Evolutionary conservation across 805 yeast species (phyloP).

Genomic region (Debaryomyces castellii): DNA sequence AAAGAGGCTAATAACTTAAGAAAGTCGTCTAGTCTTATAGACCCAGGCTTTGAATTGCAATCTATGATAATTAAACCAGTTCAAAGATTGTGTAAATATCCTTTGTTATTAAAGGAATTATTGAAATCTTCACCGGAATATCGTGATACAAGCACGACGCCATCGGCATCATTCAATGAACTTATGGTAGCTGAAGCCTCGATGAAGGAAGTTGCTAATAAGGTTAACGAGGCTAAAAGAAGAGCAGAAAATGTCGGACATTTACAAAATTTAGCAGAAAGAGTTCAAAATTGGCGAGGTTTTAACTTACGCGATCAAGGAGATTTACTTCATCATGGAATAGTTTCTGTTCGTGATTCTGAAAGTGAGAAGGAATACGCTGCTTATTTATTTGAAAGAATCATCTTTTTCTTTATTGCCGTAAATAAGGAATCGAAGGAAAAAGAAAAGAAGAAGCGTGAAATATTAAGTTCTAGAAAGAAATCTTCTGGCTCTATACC

Average conservation of each 20-base stretch:
- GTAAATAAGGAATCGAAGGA: slow-evolving; percentile 14
- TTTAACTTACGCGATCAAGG: slow-evolving; percentile 80
- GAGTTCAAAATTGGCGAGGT: slow-evolving; percentile 92
- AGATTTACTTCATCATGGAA: slow-evolving; percentile 73
- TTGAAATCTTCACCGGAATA: slow-evolving; percentile 58
- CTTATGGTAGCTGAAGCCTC: slow-evolving; percentile 67
- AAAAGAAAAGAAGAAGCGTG: slow-evolving; percentile 33
- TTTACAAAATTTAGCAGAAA: slow-evolving; percentile 63
- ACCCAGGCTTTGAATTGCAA: slow-evolving; percentile 85
- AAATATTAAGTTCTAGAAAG: slow-evolving; percentile 45
- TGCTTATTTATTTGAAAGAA: slow-evolving; percentile 79
- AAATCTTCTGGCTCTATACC: slow-evolving; percentile 50
- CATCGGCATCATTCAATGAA: slow-evolving; percentile 53
- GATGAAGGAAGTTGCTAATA: slow-evolving; percentile 79
- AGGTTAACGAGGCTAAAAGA: slow-evolving; percentile 92
- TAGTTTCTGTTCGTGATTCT: slow-evolving; percentile 65
- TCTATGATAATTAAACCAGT: slow-evolving; percentile 90
- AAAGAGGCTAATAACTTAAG: slow-evolving; percentile 58
- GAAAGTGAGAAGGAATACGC: slow-evolving; percentile 83
- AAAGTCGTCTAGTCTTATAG: slow-evolving; percentile 60
- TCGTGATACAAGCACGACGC: slow-evolving; percentile 10
- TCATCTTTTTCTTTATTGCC: slow-evolving; percentile 49
- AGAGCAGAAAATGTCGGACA: slow-evolving; percentile 80
- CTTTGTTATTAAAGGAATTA: slow-evolving; percentile 74
- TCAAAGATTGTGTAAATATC: slow-evolving; percentile 95